Evolutionary conservation across 495 filamentous ascomycete species (phyloP), one percentile per base, ranked within the genome.

Genomic region (Penicillium bialowiezense): DNA sequence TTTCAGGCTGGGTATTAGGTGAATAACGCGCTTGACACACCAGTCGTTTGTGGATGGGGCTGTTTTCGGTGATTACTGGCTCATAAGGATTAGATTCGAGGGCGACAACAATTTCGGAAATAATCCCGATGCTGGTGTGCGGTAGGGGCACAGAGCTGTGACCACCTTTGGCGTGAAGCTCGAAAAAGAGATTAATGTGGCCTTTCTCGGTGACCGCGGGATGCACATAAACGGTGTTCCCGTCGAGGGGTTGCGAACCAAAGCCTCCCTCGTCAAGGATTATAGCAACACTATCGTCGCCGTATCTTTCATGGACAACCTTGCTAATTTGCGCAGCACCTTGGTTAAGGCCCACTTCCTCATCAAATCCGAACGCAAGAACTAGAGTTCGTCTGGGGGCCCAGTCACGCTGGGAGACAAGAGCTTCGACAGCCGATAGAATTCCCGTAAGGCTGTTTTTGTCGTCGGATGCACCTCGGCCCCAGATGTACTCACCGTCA

Each of bases 341-440:
- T 18, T 73, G 60, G 1, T 42, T 49, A 2, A 80, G 81, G 6
- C 68, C 71, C 31, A 75, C 75, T 55, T 85, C 82, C 66, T 86
- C 81, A 45, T 86, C 82, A 37, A 81, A 85, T 7, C 82, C 82
- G 54, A 84, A 84, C 0, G 70, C 73, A 2, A 85, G 60, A 21
- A 86, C 50, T 10, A 85, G 53, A 0, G 80, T 82, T 31, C 83
- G 64, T 54, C 70, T 71, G 2, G 82, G 83, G 18, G 64, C 50
- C 47, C 75, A 86, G 4, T 64, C 67, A 15, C 71, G 71, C 14
- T 74, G 69, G 8, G 84, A 65, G 5, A 85, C 62, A 12, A 76
- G 70, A 26, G 4, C 23, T 56, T 85, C 80, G 18, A 85, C 55
- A 0, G 75, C 73, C 51, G 79, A 77, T 59, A 86, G 59, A 15